Base-by-base conservation (phyloP, 805 yeast genomes). In the Metschnikowia similis region DNA sequence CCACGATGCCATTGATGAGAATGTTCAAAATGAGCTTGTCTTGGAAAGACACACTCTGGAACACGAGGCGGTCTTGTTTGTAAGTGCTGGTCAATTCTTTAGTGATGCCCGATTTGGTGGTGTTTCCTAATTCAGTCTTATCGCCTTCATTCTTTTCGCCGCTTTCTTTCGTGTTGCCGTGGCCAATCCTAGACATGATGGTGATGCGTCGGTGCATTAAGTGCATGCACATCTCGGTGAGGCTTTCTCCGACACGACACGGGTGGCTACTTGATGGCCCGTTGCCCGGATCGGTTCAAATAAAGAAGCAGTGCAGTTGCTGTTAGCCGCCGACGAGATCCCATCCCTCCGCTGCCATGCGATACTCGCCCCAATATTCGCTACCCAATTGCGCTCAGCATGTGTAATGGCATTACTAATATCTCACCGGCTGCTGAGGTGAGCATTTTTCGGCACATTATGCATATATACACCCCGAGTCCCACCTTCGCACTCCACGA, bases 1-100 rank as follows among this genome's bases (percentile, higher is more conserved):
- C 83, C 59, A 74, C 66, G n/a, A 74, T 69, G 0, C 80, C 81
- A 55, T 77, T 62, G 34, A 63, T 63, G 41, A 71, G 66, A 11
- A 79, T 58, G 40, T 70, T 69, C 31, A 79, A 34, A 2, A 78
- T 61, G 40, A 65, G 57, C 50, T 69, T 70, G 50, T 78, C 76
- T 2, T 60, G 60, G 29, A 74, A 66, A 17, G 69, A 74, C 2
- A 74, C 47, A 32, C 43, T 47, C 52, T 62, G 67, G 51, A 64
- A 64, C 26, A 51, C 48, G 21, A 57, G 44, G 5, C 31, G 17
- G 36, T 46, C 55, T 6, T 36, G 14, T 10, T 46, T 48, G 35
- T 30, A 47, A 9, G 46, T 28, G 17, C 42, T 51, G 9, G 42
- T 30, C 8, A 47, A 14, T 31, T 51, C 52, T n/a, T 30, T 42